Evolutionary conservation across 2,329 filamentous ascomycete genomes (phyloP).

Genomic region (Colletotrichum eremochloae): DNA sequence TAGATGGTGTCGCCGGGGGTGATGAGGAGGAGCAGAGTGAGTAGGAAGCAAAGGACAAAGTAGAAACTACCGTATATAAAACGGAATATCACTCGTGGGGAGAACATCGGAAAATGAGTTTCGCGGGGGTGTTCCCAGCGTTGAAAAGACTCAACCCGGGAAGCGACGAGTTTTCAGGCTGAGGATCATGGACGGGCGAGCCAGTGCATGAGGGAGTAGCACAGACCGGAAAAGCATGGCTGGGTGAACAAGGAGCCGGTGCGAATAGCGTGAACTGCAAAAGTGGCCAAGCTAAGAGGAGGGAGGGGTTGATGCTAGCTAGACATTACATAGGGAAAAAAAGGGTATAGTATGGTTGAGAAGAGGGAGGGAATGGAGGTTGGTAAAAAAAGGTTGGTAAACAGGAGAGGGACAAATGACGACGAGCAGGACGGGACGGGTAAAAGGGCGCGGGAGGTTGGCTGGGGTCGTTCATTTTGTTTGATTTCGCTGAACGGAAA

Average conservation of each 20-base stretch:
- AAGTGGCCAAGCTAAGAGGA: conserved; percentile 19
- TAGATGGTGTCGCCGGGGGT: conserved; percentile 86
- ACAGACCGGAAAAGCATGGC: conserved; percentile 44
- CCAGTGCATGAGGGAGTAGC: conserved; percentile 45
- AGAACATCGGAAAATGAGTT: conserved; percentile 51
- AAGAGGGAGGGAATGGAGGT: conserved; percentile 25
- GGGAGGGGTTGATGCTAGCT: conserved; percentile 19
- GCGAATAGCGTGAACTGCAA: conserved; percentile 3
- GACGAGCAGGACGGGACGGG: conserved; percentile 21
- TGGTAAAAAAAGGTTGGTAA: conserved; percentile 6
- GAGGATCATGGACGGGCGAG: conserved; percentile 36
- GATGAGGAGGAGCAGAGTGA: conserved; percentile 80
- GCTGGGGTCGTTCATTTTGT: conserved; percentile 32
- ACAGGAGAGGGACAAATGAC: conserved; percentile 20
- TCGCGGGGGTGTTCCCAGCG: conserved; percentile 33
- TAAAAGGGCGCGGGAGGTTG: conserved; percentile 27
- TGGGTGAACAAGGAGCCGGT: conserved; percentile 32
- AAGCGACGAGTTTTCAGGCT: conserved; percentile 41
- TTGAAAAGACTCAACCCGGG: conserved; percentile 42
- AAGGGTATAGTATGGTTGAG: conserved; percentile 11
- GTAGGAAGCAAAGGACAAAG: conserved; percentile 79
- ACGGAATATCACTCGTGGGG: conserved; percentile 73
- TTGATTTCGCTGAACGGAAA: conserved; percentile 24
- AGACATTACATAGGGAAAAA: conserved; percentile 38
- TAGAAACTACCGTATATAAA: conserved; percentile 88